Evolutionary conservation across 441 rosid species (phyloP).

Genomic region (Rhodomyrtus psidioides): DNA sequence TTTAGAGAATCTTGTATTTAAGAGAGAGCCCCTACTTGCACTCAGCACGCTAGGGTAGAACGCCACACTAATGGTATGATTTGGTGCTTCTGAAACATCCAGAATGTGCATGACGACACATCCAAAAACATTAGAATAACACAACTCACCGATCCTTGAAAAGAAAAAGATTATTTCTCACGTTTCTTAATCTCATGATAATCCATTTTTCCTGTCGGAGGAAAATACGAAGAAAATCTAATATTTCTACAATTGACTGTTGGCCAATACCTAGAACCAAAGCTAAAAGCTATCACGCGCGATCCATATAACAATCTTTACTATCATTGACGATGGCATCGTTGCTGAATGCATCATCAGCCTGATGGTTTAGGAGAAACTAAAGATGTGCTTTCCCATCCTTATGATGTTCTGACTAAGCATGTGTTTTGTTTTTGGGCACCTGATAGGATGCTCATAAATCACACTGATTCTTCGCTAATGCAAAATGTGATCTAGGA

Average conservation of each 20-base stretch:
- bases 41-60: background rate
- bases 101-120: background rate
- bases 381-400: background rate
- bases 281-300: background rate
- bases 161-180: background rate
- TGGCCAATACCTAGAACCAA: background rate
- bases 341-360: background rate
- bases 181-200: background rate
- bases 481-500: background rate
- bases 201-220: background rate
- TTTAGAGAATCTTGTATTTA: background rate
- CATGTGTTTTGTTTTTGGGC: background rate
- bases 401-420: background rate
- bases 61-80: background rate
- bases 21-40: background rate
- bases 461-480: background rate
- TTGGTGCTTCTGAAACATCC: background rate
- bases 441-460: background rate
- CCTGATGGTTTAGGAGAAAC: background rate
- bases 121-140: background rate
- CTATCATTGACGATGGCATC: background rate
- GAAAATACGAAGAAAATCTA: background rate
- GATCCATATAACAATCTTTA: background rate
- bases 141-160: background rate
- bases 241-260: background rate